Evolutionary conservation across 176 grass and related monocot species (phyloP), one percentile per base, ranked within the genome.

Genomic region (Rhynchospora pubera): DNA sequence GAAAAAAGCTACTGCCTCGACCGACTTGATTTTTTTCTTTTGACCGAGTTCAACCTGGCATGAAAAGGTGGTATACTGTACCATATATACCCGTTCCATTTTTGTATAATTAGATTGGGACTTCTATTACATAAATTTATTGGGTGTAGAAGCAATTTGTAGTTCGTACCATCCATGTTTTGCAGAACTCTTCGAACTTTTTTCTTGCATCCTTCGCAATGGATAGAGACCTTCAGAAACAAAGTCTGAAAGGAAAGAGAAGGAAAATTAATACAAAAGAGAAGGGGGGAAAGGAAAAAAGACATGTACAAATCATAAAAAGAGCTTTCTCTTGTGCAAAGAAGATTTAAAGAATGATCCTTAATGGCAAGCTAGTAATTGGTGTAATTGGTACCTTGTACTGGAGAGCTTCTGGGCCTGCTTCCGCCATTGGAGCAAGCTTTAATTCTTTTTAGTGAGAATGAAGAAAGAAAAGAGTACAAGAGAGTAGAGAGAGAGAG

Each of bases 161-260:
- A 21, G 4, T 62, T 28, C 0, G 2, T 79, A 97, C 94, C 94
- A 71, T 90, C 88, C 58, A 92, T 91, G 80, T 9, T 80, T 28
- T 82, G 80, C 21, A 97, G 89, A 24, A 94, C 89, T 69, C 83
- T 97, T 87, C 72, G 92, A n/a, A 97, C 94, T 83, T 97, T 94
- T 84, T 91, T 97, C 88, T 87, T 92, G 90, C 94, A 97, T 4
- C 94, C 94, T 81, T 94, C 92, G 79, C 94, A 97, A 84, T 97
- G 94, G 80, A 97, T 91, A 55, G 94, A 92, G 61, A 94, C 92
- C 62, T 88, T 89, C 56, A 97, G 82, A 83, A 80, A 84, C 7
- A 89, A 86, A 81, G 90, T 94, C 94, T 97, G 84, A 65, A 81
- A 46, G 11, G 7, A 28, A 61, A 78, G 65, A 48, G 42, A 82